phyloP scores from a whole-genome alignment of 495 filamentous ascomycete genomes.

The Oleoguttula mirabilis region DNA sequence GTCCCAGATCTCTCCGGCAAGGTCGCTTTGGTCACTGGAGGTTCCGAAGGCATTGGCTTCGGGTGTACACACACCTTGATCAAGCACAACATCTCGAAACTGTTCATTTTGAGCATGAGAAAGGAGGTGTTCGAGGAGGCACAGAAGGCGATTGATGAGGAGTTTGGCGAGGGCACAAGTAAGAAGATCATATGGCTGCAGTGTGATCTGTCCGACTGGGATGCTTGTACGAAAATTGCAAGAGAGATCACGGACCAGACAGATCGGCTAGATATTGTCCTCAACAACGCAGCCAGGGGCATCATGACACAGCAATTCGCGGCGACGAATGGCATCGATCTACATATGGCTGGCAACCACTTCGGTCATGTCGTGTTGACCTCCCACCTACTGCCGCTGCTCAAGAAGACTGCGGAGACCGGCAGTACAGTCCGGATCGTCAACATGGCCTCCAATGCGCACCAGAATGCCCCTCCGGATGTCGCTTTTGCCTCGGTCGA shows the following conservation, averaged over 20 bases:
- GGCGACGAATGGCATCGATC: conserved; percentile 39
- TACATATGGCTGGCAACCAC: conserved; percentile 52
- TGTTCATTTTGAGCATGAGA: conserved; percentile 24
- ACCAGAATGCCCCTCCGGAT: conserved; percentile 38
- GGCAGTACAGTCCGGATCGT: conserved; percentile 30
- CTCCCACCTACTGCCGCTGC: conserved; percentile 42
- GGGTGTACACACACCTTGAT: conserved; percentile 29
- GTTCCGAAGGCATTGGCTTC: conserved; percentile 30
- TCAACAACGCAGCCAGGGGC: conserved; percentile 53
- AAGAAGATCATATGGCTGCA: conserved; percentile 25
- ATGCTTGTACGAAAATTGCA: conserved; percentile 18
- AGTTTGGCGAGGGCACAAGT: conserved; percentile 23
- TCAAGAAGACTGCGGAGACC: conserved; percentile 44
- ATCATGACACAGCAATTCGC: conserved; percentile 42
- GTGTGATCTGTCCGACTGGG: conserved; percentile 29
- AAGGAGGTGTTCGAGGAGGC: conserved; percentile 37
- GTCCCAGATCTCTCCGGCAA: conserved; percentile 26
- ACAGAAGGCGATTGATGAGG: conserved; percentile 34
- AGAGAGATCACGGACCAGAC: conserved; percentile 29
- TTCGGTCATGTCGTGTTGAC: conserved; percentile 49
- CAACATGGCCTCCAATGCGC: neutral
- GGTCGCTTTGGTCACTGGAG: conserved; percentile 30
- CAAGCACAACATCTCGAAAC: conserved; percentile 24
- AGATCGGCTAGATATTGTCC: conserved; percentile 47
- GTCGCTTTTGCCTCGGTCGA: conserved; percentile 44